A percentile compares a stretch with the other conserved stretches of the same genome.
phyloP scores from a whole-genome alignment of 169 alveolate genomes.

The Eimeria necatrix region DNA sequence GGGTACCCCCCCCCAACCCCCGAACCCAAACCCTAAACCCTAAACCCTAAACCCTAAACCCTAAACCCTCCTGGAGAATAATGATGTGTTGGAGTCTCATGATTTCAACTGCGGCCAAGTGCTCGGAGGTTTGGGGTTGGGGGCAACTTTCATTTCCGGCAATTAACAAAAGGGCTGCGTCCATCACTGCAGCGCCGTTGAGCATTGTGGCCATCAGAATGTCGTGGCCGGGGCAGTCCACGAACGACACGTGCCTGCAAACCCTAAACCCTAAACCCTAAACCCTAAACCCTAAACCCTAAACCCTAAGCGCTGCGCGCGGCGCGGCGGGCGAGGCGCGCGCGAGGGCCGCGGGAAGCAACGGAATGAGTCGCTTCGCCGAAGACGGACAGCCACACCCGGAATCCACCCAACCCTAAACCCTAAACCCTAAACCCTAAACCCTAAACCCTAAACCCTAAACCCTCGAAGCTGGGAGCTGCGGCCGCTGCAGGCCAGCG shows the following conservation, averaged over 20 bases:
- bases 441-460: no score
- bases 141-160: conserved; percentile 96
- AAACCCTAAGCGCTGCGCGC: neutral
- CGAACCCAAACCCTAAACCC: conserved; percentile 5
- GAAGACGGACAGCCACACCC: no score
- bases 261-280: conserved; percentile 23
- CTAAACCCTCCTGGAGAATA: conserved; percentile 90
- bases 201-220: conserved; percentile 99
- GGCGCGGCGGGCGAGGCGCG: no score
- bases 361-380: no score
- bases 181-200: conserved; percentile 99
- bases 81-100: conserved; percentile 98
- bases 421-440: neutral
- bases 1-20: no score
- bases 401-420: no score
- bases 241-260: conserved; percentile 98
- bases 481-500: no score
- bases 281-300: conserved; percentile 35
- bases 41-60: conserved; percentile 38
- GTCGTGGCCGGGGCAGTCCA: conserved; percentile 99
- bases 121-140: conserved; percentile 99
- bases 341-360: no score
- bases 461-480: no score
- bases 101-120: conserved; percentile 99
- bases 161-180: conserved; percentile 98